These are phyloP conservation scores for Sugiyamaella xylanicola DNA, from an alignment of 1,139 yeast genomes.

Conservation along the genomic window DNA sequence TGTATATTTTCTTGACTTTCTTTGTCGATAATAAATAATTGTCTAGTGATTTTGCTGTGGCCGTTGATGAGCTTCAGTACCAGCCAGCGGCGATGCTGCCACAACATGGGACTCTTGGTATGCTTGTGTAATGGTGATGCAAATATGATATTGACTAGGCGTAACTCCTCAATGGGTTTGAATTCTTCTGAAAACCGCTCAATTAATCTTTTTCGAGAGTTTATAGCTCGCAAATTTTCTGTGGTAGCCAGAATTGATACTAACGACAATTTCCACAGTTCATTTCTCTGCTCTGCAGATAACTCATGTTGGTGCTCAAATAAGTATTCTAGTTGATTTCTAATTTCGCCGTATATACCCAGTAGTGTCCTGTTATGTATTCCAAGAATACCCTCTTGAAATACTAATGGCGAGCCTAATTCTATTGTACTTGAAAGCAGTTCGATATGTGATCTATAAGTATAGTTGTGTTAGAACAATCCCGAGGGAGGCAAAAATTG, in stretches of 20 bases:
- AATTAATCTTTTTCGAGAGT: slow-evolving; percentile 37
- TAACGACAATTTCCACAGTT: slow-evolving; percentile 28
- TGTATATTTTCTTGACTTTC: too few species aligned
- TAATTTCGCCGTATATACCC: slow-evolving; percentile 24
- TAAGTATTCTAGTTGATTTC: slow-evolving; percentile 19
- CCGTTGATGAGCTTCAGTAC: not conserved
- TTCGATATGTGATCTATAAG: slow-evolving; percentile 25
- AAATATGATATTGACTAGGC: slow-evolving; percentile 37
- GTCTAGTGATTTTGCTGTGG: not conserved
- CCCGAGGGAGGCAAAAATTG: too few species aligned
- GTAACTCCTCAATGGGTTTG: slow-evolving; percentile 33
- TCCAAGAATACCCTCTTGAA: slow-evolving; percentile 38
- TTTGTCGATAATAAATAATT: too few species aligned
- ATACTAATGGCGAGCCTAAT: slow-evolving; percentile 20
- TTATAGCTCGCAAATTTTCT: slow-evolving; percentile 42
- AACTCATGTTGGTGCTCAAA: not conserved
- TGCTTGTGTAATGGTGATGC: slow-evolving; percentile 43
- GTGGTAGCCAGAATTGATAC: slow-evolving; percentile 38
- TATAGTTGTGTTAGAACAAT: not conserved
- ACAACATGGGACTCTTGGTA: slow-evolving; percentile 44
- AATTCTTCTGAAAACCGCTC: slow-evolving; percentile 15
- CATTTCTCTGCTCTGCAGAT: not conserved
- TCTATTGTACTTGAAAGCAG: slow-evolving; percentile 22
- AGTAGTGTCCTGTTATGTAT: slow-evolving; percentile 32
- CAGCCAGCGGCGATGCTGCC: slow-evolving; percentile 45